Percentiles rank a stretch among this genome's conserved stretches.
These are phyloP conservation scores for Wallacemonas sp. DNA, from an alignment of 208 protist genomes.

Conservation along the genomic window DNA sequence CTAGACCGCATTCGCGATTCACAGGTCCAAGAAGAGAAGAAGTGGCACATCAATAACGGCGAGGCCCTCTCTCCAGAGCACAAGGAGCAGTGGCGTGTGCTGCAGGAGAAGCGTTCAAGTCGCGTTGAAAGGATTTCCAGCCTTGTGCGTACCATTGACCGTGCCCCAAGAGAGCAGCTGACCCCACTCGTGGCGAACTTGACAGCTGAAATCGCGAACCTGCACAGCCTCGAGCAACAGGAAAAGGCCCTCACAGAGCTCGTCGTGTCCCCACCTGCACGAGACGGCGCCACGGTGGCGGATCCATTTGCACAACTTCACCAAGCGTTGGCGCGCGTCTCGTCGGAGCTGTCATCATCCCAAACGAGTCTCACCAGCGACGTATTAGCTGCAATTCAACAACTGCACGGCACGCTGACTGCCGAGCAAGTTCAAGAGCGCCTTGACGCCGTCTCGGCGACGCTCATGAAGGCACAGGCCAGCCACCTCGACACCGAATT, in stretches of 20 bases:
- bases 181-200: neutral
- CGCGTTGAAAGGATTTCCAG: conserved; percentile 4
- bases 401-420: conserved; percentile 6
- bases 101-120: conserved; percentile 14
- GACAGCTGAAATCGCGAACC: neutral
- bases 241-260: conserved; percentile 1
- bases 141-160: conserved; percentile 4
- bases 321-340: conserved; percentile 11
- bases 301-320: conserved; percentile 17
- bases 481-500: conserved; percentile 31
- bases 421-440: conserved; percentile 13
- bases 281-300: neutral
- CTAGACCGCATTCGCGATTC: conserved; percentile 9
- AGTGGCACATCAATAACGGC: neutral
- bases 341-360: conserved; percentile 10
- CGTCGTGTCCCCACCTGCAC: neutral
- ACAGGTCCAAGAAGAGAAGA: conserved; percentile 1
- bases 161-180: neutral
- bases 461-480: conserved; percentile 31
- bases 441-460: neutral
- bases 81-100: conserved; percentile 13
- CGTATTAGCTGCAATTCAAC: conserved; percentile 14
- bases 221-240: conserved; percentile 3
- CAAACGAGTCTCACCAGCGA: conserved; percentile 18
- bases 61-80: neutral